Conservation (phyloP, 352 stramenopile genomes). For the Phytophthora pistaciae region DNA sequence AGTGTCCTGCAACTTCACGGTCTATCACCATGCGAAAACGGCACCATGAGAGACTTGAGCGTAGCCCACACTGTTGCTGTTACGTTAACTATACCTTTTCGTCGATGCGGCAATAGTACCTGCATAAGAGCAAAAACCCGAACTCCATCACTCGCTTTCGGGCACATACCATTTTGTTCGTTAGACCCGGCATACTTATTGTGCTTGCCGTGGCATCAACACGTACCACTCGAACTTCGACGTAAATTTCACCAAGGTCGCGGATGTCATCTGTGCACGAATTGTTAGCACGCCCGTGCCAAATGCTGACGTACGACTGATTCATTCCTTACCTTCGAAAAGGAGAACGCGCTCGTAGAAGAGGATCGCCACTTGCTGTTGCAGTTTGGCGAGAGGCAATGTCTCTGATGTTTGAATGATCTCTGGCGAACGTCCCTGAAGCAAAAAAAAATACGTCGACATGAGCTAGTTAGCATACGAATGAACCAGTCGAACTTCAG, state of each 20-base stretch:
- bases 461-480: not conserved
- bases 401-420: slow-evolving; percentile 34
- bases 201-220: not conserved
- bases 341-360: slow-evolving; percentile 69
- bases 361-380: slow-evolving; percentile 59
- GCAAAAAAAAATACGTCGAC: not conserved
- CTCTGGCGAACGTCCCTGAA: slow-evolving; percentile 11
- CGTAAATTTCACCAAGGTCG: slow-evolving; percentile 70
- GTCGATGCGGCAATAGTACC: slow-evolving; percentile 72
- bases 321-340: slow-evolving; percentile 58
- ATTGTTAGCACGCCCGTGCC: not conserved
- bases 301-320: not conserved
- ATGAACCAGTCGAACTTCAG: not conserved
- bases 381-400: slow-evolving; percentile 62
- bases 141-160: slow-evolving; percentile 69
- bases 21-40: slow-evolving; percentile 24
- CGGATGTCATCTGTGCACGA: slow-evolving; percentile 61
- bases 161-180: not conserved
- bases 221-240: slow-evolving; percentile 65
- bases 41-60: not conserved
- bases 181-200: slow-evolving; percentile 1
- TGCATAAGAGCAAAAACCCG: slow-evolving; percentile 69
- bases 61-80: not conserved
- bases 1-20: slow-evolving; percentile 57
- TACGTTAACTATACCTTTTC: slow-evolving; percentile 46